phyloP scores from a whole-genome alignment of 2,329 filamentous ascomycete species.

The Fusarium citri region DNA sequence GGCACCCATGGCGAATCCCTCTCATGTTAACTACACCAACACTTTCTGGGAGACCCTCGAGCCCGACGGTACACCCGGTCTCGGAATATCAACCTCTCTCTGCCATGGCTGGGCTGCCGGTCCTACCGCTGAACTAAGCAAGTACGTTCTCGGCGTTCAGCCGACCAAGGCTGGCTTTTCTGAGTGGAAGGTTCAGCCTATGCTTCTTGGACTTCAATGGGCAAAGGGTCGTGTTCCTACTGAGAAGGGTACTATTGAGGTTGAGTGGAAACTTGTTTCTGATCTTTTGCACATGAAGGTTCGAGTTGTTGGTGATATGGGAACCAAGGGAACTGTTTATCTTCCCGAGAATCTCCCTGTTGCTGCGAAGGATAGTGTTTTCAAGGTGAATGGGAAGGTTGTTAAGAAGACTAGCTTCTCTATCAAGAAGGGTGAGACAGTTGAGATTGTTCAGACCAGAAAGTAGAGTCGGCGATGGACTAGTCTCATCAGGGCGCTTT shows the following conservation, averaged over 20 bases:
- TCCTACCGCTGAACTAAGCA: background rate
- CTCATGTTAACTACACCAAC: background rate
- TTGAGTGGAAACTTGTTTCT: conserved; percentile 1
- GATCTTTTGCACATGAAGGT: background rate
- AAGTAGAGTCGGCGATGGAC: background rate
- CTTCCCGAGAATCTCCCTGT: background rate
- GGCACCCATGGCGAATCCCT: background rate
- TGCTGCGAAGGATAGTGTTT: background rate
- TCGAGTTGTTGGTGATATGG: accelerated
- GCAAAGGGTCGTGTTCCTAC: conserved; percentile 1
- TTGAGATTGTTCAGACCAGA: background rate
- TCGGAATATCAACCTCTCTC: background rate
- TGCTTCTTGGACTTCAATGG: background rate
- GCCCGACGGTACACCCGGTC: background rate
- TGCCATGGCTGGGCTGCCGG: conserved; percentile 6
- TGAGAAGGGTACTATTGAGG: background rate
- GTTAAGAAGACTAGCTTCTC: background rate
- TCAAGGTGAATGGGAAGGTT: background rate
- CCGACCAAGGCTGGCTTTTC: background rate
- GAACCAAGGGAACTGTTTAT: background rate
- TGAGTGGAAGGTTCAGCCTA: conserved; percentile 1
- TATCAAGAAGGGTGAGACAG: background rate
- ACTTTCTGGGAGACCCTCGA: conserved; percentile 14
- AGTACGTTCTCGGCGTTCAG: background rate
- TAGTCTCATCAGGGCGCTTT: accelerated